Percentiles rank a stretch among this genome's conserved stretches.
phyloP scores from a whole-genome alignment of 805 yeast species.

The Diddensiella caesifluorescens region DNA sequence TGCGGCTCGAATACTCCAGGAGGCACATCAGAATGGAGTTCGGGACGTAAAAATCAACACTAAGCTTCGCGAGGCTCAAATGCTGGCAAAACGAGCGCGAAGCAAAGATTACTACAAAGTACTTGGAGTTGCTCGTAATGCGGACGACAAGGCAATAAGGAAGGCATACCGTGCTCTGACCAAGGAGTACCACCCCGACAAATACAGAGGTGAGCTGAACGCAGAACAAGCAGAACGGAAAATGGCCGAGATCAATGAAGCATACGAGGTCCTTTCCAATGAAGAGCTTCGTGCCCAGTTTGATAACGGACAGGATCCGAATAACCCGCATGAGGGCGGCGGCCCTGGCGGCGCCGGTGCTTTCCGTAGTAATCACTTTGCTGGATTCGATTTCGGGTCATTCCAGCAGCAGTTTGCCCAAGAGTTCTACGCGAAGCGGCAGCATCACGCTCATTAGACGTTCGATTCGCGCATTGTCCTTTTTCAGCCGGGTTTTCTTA shows the following conservation, averaged over 20 bases:
- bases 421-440: slow-evolving; percentile 9
- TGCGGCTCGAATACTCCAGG: slow-evolving; percentile 16
- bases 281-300: slow-evolving; percentile 58
- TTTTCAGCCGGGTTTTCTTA: too few relatives aligned
- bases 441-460: background rate
- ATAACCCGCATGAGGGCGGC: slow-evolving; percentile 17
- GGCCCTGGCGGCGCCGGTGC: background rate
- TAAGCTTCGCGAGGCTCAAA: slow-evolving; percentile 22
- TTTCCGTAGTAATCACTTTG: slow-evolving; percentile 5
- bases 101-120: slow-evolving; percentile 75
- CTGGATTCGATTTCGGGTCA: slow-evolving; percentile 13
- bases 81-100: slow-evolving; percentile 29
- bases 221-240: slow-evolving; percentile 68
- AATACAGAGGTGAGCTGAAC: slow-evolving; percentile 63
- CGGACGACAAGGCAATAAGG: slow-evolving; percentile 67
- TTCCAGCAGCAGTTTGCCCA: slow-evolving; percentile 14
- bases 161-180: slow-evolving; percentile 76
- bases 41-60: slow-evolving; percentile 16
- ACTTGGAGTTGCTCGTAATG: slow-evolving; percentile 59
- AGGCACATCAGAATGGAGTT: slow-evolving; percentile 18
- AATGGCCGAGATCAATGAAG: slow-evolving; percentile 90
- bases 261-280: slow-evolving; percentile 78
- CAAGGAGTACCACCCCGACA: slow-evolving; percentile 87
- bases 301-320: slow-evolving; percentile 48
- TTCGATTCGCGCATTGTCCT: too few relatives aligned